Base-by-base conservation (phyloP, 2,329 filamentous ascomycete species). In the Shiraia sp. region DNA sequence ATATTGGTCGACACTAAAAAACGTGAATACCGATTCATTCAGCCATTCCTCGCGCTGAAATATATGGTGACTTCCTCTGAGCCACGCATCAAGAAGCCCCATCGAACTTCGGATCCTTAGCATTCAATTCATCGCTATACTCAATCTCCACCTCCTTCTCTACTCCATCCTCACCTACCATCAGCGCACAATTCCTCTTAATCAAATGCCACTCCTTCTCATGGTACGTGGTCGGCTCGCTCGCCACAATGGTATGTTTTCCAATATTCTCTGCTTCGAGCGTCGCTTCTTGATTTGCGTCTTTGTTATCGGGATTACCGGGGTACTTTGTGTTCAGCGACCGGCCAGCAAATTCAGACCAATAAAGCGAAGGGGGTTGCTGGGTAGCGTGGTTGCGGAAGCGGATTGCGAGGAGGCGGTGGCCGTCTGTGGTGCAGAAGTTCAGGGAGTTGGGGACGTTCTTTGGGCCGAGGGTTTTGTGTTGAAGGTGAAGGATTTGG, bases 161-260 rank as follows among this genome's bases (percentile, higher is more conserved):
- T 17, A 66, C 51, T 2, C 75, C 71, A 15, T 65, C 42, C 10
- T 68, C 69, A 53, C 73, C 68, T 2, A 76, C 74, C 22, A 71
- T 52, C 25, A 79, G 48, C 24, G 65, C 69, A 49, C 69, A 66
- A 50, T 80, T 80, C 53, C 68, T 72, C 22, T 66, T 67, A 46
- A 80, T 75, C 44, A 80, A 50, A 42, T 72, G 61, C 78, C 78
- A 80, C 37, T 80, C 76, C 14, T 66, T 63, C 34, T 73, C 67
- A 50, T 76, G 73, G 49, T 76, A 80, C 7, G 78, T 80, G 17
- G 72, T 77, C 10, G 78, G 78, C 62, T 81, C 78, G 49, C 72
- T 76, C 10, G 77, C 75, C 25, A 80, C 68, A 49, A 79, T 79
- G 25, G 78, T 71, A 60, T 81, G 78, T 30, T 68, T 71, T 2